Conservation (phyloP, 1,139 yeast genomes). For the Geotrichum reessii region DNA sequence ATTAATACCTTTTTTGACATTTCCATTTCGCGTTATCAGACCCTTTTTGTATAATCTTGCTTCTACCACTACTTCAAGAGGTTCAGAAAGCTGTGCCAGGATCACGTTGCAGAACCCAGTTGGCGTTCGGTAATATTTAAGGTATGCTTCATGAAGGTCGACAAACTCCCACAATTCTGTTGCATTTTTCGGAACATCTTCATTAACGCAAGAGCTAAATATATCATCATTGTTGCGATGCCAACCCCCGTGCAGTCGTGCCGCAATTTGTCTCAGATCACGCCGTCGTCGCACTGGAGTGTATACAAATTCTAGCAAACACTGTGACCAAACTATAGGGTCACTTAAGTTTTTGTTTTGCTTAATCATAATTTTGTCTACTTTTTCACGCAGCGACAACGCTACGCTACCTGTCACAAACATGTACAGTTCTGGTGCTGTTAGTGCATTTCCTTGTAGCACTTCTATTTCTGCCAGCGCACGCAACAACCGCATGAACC, state of each 20-base stretch:
- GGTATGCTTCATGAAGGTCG: background rate
- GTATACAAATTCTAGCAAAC: background rate
- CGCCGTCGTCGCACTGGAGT: background rate
- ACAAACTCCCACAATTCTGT: background rate
- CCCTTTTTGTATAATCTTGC: background rate
- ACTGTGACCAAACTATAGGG: constrained; percentile 1
- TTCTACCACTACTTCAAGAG: background rate
- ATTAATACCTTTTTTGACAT: background rate
- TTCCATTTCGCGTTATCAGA: background rate
- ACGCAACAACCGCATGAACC: background rate
- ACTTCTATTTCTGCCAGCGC: background rate
- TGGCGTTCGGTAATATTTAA: background rate
- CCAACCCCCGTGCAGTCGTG: background rate
- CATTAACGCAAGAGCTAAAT: background rate
- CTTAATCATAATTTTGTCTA: background rate
- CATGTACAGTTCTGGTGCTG: background rate
- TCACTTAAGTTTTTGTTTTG: background rate
- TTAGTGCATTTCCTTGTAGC: background rate
- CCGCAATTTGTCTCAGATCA: background rate
- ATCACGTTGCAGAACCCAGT: background rate
- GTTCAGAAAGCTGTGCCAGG: background rate
- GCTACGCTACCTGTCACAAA: background rate
- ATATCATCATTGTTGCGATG: too few species aligned
- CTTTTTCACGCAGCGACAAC: background rate
- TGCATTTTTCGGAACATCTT: background rate